Base-by-base conservation (phyloP, 257 asterid genomes). In the Perilla frutescens region DNA sequence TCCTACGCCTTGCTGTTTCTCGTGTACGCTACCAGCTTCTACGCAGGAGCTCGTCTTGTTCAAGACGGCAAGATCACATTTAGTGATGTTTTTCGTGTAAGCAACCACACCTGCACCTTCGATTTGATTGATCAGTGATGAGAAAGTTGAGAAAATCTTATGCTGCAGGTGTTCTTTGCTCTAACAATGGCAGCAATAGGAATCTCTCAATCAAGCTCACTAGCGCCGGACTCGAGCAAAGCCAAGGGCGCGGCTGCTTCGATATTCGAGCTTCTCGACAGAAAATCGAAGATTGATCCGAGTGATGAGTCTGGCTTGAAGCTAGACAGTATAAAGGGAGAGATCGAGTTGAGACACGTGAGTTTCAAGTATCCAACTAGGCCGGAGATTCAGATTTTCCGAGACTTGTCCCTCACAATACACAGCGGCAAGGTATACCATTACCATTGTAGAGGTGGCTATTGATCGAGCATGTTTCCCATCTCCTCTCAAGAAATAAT, bases 181-280 rank as follows among this genome's bases (percentile, higher is more conserved):
- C 77, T 93, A 65, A 87, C 96, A 7, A 87, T 89, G 96, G 95
- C 97, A 31, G 92, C 97, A 39, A 13, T 88, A 6, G 97, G 93
- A 34, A 87, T 93, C 75, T 91, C 97, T 37, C 96, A 91, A 59
- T 90, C 98, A 5, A 88, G 96, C 57, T 84, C 96, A 0, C 74
- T 93, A 31, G 92, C 91, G 62, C 96, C 97, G 5, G 96, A 93
- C 67, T 89, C 96, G 15, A 81, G 72, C 83, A 91, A 93, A 74
- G 98, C 98, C 11, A 93, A 88, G 83, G 45, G 75, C 2, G 97
- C 97, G 3, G 91, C 96, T 14, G 89, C 96, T 78, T 93, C 97
- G 9, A 70, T 91, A 49, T 91, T 91, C 60, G 81, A 92, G 13
- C 84, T 93, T 67, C 88, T 93, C 2, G 97, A 91, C 73, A 72